Conservation (phyloP, 495 filamentous ascomycete species). For the Lichenothelia convexa region DNA sequence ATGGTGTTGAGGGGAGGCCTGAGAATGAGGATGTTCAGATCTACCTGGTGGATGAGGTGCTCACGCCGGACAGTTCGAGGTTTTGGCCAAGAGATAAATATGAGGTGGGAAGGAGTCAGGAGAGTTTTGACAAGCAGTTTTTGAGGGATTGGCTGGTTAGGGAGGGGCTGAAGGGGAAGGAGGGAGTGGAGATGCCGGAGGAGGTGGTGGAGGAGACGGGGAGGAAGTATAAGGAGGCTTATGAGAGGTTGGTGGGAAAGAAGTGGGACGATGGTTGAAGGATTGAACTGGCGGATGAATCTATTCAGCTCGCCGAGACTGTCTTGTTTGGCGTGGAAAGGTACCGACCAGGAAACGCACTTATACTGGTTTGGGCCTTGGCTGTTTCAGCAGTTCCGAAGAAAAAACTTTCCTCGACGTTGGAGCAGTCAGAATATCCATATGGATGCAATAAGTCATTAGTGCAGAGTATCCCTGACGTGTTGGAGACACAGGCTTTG, state of each 20-base stretch:
- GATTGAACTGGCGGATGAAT: too few species aligned
- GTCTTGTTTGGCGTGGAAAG: too few species aligned
- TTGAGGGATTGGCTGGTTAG: constrained; percentile 68
- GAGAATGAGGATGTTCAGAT: too few species aligned
- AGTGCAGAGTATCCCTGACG: too few species aligned
- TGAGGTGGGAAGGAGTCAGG: constrained; percentile 51
- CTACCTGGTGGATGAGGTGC: constrained; percentile 77
- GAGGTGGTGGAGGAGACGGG: constrained; percentile 45
- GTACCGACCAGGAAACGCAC: too few species aligned
- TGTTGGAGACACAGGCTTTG: too few species aligned
- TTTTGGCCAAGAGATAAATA: constrained; percentile 76
- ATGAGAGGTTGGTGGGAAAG: constrained; percentile 46
- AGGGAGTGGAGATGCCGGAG: constrained; percentile 46
- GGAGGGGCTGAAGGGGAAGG: constrained; percentile 51
- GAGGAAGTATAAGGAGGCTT: constrained; percentile 50
- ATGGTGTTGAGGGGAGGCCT: constrained; percentile 24
- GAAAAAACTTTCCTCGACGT: too few species aligned
- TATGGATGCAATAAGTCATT: too few species aligned
- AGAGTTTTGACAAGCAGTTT: constrained; percentile 84
- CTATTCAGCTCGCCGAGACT: too few species aligned
- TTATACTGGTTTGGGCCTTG: too few species aligned
- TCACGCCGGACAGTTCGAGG: constrained; percentile 53
- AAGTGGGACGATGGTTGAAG: constrained; percentile 7
- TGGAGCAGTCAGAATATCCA: too few species aligned
- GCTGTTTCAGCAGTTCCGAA: too few species aligned